A percentile compares a stretch with the other conserved stretches of the same genome.
Conservation (phyloP, 306 rosid genomes). For the Herpetospermum pedunculosum region DNA sequence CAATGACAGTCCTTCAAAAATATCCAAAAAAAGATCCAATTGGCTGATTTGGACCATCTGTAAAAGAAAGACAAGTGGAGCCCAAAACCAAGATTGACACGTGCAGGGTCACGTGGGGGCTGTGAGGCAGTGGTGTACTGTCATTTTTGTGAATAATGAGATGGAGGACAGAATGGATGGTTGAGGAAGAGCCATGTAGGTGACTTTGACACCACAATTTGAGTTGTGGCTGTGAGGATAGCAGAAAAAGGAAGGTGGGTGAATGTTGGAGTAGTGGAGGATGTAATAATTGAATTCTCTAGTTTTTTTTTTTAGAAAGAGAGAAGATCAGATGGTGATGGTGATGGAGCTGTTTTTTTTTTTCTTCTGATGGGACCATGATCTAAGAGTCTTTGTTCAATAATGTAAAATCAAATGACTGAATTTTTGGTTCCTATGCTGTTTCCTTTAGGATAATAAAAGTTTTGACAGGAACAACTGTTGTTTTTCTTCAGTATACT, state of each 20-base stretch:
- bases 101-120: not conserved
- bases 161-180: not conserved
- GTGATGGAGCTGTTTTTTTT: no score
- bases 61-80: not conserved
- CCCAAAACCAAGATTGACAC: not conserved
- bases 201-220: slow-evolving; percentile 2
- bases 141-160: not conserved
- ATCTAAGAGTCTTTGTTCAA: not conserved
- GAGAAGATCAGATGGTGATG: not conserved
- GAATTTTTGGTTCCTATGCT: not conserved
- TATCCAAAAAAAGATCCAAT: not conserved
- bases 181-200: not conserved
- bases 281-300: slow-evolving; percentile 6
- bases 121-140: not conserved
- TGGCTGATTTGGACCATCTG: not conserved
- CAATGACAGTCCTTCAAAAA: not conserved
- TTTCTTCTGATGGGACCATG: not conserved
- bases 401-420: not conserved
- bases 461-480: not conserved
- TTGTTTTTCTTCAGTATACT: not conserved
- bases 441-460: slow-evolving; percentile 4
- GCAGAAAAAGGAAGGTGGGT: not conserved
- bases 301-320: not conserved
- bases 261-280: slow-evolving; percentile 2
- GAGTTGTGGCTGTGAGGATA: not conserved